Evolutionary conservation across 352 stramenopile genomes (phyloP), one percentile per base, ranked within the genome.

Genomic region (Phytophthora gonapodyides): DNA sequence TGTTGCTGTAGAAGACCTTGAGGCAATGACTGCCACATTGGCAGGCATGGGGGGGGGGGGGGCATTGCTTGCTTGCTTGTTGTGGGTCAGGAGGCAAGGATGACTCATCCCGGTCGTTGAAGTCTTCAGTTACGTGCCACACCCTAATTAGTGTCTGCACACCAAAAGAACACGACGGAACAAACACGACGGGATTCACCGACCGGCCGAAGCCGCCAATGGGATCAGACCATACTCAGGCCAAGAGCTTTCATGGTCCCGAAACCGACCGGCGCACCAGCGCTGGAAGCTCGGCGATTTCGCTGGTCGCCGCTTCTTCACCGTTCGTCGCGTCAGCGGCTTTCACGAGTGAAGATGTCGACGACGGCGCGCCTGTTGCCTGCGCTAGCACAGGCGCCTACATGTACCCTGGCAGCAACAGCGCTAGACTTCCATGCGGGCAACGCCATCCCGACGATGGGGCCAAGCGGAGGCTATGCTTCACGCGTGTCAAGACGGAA

Each of bases 221-320:
- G 36, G 1, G 31, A 15, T 38, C 10, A 1, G 2, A 19, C 2
- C 19, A 60, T 69, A 69, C 33, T 64, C 17, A 59, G 9, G 2
- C 5, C 34, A 44, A 64, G 40, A 55, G 37, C 34, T 2, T 40
- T 0, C 6, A 15, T 1, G 7, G 7, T 7, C 17, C 8, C 27
- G 16, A 63, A 45, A 21, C n/a, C 60, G 53, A 68, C 60, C 60
- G 24, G 16, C 44, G n/a, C n/a, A n/a, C n/a, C n/a, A 17, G 2
- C 34, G 44, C 44, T 33, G 10, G 52, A 63, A 57, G 60, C 52
- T 63, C 60, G 60, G 35, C 38, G 57, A 17, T 55, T 27, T 61
- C 50, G 58, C 31, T 55, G 47, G 47, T 44, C 47, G 34, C 17
- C 7, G 4, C 57, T 49, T 53, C 30, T 40, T 47, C 34, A 10